Percentiles rank a stretch among this genome's conserved stretches.
Conservation (phyloP, 2,329 filamentous ascomycete genomes). For the Neonectria neomacrospora region DNA sequence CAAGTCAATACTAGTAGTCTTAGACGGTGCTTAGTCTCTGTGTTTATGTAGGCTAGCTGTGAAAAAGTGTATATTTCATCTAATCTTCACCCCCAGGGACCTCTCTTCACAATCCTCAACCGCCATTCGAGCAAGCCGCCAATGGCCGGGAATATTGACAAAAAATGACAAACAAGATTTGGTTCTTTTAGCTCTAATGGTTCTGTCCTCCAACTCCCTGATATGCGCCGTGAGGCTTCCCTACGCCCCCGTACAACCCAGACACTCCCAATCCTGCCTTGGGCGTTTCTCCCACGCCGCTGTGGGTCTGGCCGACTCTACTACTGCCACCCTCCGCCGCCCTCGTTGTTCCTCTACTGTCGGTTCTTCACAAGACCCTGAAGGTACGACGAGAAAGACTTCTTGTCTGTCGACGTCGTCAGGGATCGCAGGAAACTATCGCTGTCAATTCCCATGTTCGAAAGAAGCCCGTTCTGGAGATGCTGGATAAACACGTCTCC, state of each 20-base stretch:
- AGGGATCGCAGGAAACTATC: constrained; percentile 68
- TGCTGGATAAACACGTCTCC: constrained; percentile 82
- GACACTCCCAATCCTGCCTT: constrained; percentile 20
- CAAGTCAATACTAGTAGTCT: too few species aligned
- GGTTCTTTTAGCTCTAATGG: constrained; percentile 45
- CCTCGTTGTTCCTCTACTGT: constrained; percentile 37
- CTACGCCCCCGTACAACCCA: constrained; percentile 17
- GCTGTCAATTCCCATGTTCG: constrained; percentile 71
- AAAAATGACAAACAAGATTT: constrained; percentile 42
- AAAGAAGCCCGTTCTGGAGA: constrained; percentile 72
- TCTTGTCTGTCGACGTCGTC: constrained; percentile 69
- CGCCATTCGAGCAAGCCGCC: constrained; percentile 29
- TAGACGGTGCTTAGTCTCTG: too few species aligned
- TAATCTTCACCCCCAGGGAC: constrained; percentile 15
- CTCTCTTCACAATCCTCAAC: constrained; percentile 18
- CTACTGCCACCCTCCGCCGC: neutral
- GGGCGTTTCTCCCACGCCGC: constrained; percentile 43
- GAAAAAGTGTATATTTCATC: constrained; percentile 22
- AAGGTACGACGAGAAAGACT: constrained; percentile 73
- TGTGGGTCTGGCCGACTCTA: constrained; percentile 45
- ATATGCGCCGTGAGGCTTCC: constrained; percentile 45
- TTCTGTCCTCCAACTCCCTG: constrained; percentile 45
- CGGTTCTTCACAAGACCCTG: constrained; percentile 64
- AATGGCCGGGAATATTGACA: constrained; percentile 42
- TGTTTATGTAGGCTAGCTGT: too few species aligned